Percentiles rank a stretch among this genome's conserved stretches.
phyloP scores from a whole-genome alignment of 106 monocot genomes.

The Apostasia shenzhenica region DNA sequence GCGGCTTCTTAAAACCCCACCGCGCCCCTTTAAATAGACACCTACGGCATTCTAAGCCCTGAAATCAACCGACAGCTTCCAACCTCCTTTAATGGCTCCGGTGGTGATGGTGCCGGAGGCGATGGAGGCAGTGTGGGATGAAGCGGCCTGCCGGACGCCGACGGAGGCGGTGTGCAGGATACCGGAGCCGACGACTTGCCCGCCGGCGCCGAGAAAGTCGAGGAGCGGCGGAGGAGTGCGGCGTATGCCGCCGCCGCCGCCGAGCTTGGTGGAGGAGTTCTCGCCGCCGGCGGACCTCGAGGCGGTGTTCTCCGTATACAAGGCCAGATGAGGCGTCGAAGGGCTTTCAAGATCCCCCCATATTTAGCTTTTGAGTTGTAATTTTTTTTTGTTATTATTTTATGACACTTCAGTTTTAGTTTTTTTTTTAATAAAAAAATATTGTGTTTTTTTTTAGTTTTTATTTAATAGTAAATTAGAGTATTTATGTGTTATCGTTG shows the following conservation, averaged over 20 bases:
- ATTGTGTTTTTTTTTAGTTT: no score
- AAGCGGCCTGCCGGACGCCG: conserved; percentile 9
- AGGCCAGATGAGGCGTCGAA: background rate
- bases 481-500: no score
- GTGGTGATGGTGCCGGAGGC: background rate
- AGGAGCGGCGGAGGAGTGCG: background rate
- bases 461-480: no score
- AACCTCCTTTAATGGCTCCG: background rate
- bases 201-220: conserved; percentile 12
- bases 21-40: no score
- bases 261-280: background rate
- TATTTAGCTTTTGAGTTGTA: no score
- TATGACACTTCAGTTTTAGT: no score
- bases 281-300: conserved; percentile 2
- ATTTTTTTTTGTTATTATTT: no score
- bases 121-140: background rate
- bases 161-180: conserved; percentile 7
- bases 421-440: no score
- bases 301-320: background rate
- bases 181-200: conserved; percentile 3
- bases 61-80: no score
- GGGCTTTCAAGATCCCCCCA: no score
- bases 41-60: no score
- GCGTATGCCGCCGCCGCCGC: background rate
- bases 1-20: no score